Base-by-base conservation (phyloP, 192 early-diverging fungal genomes). In the Coemansia sp. region DNA sequence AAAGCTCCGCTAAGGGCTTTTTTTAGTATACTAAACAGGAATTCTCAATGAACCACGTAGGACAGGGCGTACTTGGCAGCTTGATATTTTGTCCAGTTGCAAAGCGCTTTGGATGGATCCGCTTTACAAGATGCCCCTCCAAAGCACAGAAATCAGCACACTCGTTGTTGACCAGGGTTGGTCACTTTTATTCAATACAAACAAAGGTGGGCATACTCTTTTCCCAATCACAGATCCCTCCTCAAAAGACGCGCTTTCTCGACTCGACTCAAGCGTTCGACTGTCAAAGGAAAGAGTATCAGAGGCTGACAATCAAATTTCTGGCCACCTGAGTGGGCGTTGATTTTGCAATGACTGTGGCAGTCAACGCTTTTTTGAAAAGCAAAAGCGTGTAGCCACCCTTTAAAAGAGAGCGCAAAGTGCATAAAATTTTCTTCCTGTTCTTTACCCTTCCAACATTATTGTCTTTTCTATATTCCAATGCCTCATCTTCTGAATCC, bases 1-100 rank as follows among this genome's bases (percentile, higher is more conserved):
- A 56, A 56, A 56, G 53, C 53, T 29, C 53, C 24, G 53, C 53
- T 27, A 56, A 31, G 12, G 17, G 53, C 29, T 15, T 31, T 56
- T 56, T 56, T 31, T 56, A 32, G 22, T 20, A 32, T 6, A 7
- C 13, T 0, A 29, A 56, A 31, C 44, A 31, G 13, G 24, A 27
- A 27, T 8, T 56, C 11, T 0, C 27, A 56, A 56, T 31, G 53
- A 56, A 13, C 7, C 46, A 50, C 9, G 46, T 20, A 22, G 19
- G 17, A 17, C 44, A 1, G 7, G 1, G 9, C 1, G 9, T 10
- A 10, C 46, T 20, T 20, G 46, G 20, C 19, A 50, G 46, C 46
- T 50, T 50, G n/a, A 22, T 22, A 7, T 10, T 50, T 7, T 46
- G 46, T 10, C 46, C 19, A 7, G 46, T n/a, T 9, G 19, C 19